These are phyloP conservation scores for Russula foetens DNA, from an alignment of 768 basidiomycete species.

Conservation along the genomic window DNA sequence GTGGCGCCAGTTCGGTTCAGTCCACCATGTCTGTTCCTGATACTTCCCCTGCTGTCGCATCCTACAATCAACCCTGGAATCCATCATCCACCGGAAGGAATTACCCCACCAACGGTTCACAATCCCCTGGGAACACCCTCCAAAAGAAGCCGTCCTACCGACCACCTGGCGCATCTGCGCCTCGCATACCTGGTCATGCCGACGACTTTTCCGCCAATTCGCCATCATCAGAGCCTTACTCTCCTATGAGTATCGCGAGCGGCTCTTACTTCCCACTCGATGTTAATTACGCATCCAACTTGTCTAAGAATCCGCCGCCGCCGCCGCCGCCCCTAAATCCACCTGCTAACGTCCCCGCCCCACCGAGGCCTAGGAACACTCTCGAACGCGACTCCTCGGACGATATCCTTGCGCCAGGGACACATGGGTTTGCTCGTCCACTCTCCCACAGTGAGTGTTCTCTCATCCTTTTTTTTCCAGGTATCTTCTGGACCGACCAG, in stretches of 20 bases:
- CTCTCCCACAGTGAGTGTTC: slow-evolving; percentile 17
- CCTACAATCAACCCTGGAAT: slow-evolving; percentile 11
- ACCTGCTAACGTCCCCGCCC: not conserved
- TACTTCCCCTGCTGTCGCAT: not conserved
- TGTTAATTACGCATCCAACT: not conserved
- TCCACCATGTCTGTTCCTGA: slow-evolving; percentile 18
- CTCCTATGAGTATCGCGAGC: not conserved
- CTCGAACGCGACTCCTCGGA: slow-evolving; percentile 14
- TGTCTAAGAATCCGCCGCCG: slow-evolving; percentile 4
- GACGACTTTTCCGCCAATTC: slow-evolving; percentile 7
- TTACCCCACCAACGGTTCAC: slow-evolving; percentile 2
- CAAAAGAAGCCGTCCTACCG: slow-evolving; percentile 21
- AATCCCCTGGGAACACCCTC: not conserved
- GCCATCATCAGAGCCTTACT: slow-evolving; percentile 1
- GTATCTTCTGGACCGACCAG: not conserved
- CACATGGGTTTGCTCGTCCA: slow-evolving; percentile 13
- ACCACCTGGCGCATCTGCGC: slow-evolving; percentile 25
- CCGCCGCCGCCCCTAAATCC: slow-evolving; percentile 9
- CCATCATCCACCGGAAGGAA: slow-evolving; percentile 1
- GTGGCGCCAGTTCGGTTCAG: slow-evolving; percentile 3
- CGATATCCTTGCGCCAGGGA: slow-evolving; percentile 15
- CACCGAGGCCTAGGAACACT: not conserved
- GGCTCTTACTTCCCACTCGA: slow-evolving; percentile 8
- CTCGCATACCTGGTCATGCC: slow-evolving; percentile 23
- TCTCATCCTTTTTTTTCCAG: slow-evolving; percentile 2